These are phyloP conservation scores for Solioccasus polychromus DNA, from an alignment of 768 basidiomycete genomes.

Conservation along the genomic window DNA sequence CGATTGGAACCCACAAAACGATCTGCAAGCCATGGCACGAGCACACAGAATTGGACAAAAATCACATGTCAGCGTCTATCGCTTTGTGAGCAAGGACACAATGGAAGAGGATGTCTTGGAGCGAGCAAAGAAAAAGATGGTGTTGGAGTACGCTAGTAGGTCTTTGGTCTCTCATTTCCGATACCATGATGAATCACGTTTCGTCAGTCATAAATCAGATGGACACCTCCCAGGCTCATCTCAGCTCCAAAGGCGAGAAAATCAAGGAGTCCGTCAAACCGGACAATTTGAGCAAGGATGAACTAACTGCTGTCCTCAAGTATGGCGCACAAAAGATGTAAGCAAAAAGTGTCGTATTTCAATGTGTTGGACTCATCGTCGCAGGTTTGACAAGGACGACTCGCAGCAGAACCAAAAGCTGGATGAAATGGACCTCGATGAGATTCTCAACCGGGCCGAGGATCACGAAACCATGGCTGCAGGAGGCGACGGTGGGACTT, in stretches of 20 bases:
- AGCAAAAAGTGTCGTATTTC: constrained; percentile 26
- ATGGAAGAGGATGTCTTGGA: constrained; percentile 99
- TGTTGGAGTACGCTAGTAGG: constrained; percentile 97
- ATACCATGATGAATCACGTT: constrained; percentile 7
- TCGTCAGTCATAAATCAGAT: constrained; percentile 97
- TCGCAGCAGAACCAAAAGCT: constrained; percentile 90
- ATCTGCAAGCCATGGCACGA: constrained; percentile 98
- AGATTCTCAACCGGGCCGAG: constrained; percentile 94
- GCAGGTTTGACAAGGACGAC: constrained; percentile 97
- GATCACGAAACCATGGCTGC: constrained; percentile 92
- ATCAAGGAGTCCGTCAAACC: constrained; percentile 70
- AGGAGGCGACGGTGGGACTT: constrained; percentile 80
- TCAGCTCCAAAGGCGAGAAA: constrained; percentile 73
- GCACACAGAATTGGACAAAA: constrained; percentile 99
- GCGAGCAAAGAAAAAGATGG: constrained; percentile 99
- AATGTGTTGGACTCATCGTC: constrained; percentile 9
- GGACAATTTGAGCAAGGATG: constrained; percentile 90
- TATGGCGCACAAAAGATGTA: constrained; percentile 98
- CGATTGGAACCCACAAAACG: constrained; percentile 99
- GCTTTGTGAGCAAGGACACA: constrained; percentile 98
- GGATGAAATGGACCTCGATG: constrained; percentile 98
- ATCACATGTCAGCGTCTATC: constrained; percentile 96
- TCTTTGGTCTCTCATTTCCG: constrained; percentile 28
- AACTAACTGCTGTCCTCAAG: constrained; percentile 95
- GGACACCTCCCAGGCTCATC: constrained; percentile 97